phyloP scores from a whole-genome alignment of 352 stramenopile species.

The Thraustochytrium sp. region DNA sequence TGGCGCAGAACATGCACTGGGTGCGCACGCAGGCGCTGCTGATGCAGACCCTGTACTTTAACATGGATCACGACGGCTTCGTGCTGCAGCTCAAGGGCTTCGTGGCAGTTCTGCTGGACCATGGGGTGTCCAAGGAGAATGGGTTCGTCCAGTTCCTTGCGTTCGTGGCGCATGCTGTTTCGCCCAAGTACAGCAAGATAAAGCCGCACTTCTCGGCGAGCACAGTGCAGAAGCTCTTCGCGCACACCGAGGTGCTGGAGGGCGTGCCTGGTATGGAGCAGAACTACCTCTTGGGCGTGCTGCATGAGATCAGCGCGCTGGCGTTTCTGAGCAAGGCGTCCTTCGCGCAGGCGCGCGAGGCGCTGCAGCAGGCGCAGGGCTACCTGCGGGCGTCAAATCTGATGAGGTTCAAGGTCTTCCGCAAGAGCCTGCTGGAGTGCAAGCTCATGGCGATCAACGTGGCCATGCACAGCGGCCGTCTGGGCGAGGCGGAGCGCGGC shows the following conservation, averaged over 20 bases:
- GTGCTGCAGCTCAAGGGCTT: background rate
- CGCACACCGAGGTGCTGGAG: no score
- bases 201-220: conserved; percentile 4
- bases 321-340: background rate
- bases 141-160: conserved; percentile 1
- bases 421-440: conserved; percentile 12
- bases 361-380: background rate
- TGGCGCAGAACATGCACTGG: conserved; percentile 10
- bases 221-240: background rate
- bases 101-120: background rate
- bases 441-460: conserved; percentile 1
- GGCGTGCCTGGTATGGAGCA: background rate
- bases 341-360: background rate
- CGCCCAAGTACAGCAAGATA: conserved; percentile 35
- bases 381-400: background rate
- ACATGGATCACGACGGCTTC: conserved; percentile 8
- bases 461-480: background rate
- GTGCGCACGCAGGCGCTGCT: background rate
- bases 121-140: background rate
- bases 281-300: background rate
- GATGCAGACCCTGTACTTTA: background rate
- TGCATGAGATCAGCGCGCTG: background rate
- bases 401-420: conserved; percentile 26
- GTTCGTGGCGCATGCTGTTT: conserved; percentile 1
- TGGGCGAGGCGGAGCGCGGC: background rate